Base-by-base conservation (phyloP, 2,329 filamentous ascomycete genomes). In the Aspergillus thermomutatus region DNA sequence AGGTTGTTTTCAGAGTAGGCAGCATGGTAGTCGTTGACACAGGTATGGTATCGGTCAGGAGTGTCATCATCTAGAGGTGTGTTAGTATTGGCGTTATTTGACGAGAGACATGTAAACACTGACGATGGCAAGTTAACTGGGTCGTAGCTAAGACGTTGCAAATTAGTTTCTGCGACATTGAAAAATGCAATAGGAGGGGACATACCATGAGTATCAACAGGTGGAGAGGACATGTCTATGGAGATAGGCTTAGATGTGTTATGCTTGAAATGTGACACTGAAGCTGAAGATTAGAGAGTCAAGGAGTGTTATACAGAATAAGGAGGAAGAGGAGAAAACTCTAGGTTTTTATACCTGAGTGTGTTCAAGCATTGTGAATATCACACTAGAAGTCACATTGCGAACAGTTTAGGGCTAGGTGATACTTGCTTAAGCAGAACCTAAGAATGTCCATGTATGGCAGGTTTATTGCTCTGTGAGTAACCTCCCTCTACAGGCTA, bases 21-120 rank as follows among this genome's bases (percentile, higher is more conserved):
- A 3, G 58, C 56, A 46, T 66, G 66, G 46, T 66, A 57, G 8
- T 60, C 56, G 45, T 69, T 64, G n/a, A 26, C 3, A 48, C 67
- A 69, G 9, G 67, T 69, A 48, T 69, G 66, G 23, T 56, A 51
- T 11, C 31, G 45, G 28, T 53, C 53, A 6, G 63, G 63, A 14
- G 51, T 52, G 5, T 51, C 41, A 9, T 25, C 34, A 48, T 63
- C 57, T 61, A 2, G 21, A 7, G 11, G 14, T 7, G 19, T 23
- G 23, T 46, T 9, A 46, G 34, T 19, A 5, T n/a, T 43, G 28
- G 17, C 43, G 28, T 50, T 43, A 14, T 45, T 9, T 50, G 21
- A 34, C n/a, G 28, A 34, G 17, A 10, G 37, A 19, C 10, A 5
- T 25, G n/a, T 40, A 17, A 17, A 53, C 14, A 46, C 43, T 46